These are phyloP conservation scores for Penicillium coffeae DNA, from an alignment of 495 filamentous ascomycete genomes.

Conservation along the genomic window DNA sequence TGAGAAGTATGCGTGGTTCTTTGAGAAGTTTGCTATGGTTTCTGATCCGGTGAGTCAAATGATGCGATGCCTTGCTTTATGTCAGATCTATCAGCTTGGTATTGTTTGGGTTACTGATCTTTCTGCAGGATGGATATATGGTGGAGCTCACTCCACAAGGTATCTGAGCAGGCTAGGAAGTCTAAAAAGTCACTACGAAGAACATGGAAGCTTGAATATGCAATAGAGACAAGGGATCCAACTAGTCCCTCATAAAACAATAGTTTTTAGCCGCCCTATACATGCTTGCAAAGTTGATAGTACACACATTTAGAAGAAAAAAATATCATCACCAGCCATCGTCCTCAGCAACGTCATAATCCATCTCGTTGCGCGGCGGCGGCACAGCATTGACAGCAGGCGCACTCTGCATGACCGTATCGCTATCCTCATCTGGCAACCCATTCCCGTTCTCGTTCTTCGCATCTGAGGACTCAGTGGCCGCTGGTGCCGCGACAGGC, in stretches of 20 bases:
- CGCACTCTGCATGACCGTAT: slow-evolving; percentile 36
- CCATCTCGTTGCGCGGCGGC: slow-evolving; percentile 34
- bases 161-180: slow-evolving; percentile 9
- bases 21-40: slow-evolving; percentile 38
- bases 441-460: slow-evolving; percentile 27
- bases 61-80: neutral
- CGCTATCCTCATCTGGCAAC: slow-evolving; percentile 28
- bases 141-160: slow-evolving; percentile 26
- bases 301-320: slow-evolving; percentile 8
- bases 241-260: neutral
- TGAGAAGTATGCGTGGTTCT: slow-evolving; percentile 32
- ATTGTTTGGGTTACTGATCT: slow-evolving; percentile 1
- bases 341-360: slow-evolving; percentile 54
- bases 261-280: neutral
- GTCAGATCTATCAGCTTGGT: too few species aligned
- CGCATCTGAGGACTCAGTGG: slow-evolving; percentile 16
- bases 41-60: slow-evolving; percentile 36
- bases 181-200: neutral
- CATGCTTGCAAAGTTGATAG: neutral
- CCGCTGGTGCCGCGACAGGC: slow-evolving; percentile 22
- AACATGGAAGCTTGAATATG: too few species aligned
- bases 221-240: neutral
- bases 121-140: slow-evolving; percentile 22
- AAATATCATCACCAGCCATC: slow-evolving; percentile 33
- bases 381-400: slow-evolving; percentile 18